Percentiles rank a stretch among this genome's conserved stretches.
phyloP scores from a whole-genome alignment of 2,329 filamentous ascomycete species.

The Didymella pomorum region DNA sequence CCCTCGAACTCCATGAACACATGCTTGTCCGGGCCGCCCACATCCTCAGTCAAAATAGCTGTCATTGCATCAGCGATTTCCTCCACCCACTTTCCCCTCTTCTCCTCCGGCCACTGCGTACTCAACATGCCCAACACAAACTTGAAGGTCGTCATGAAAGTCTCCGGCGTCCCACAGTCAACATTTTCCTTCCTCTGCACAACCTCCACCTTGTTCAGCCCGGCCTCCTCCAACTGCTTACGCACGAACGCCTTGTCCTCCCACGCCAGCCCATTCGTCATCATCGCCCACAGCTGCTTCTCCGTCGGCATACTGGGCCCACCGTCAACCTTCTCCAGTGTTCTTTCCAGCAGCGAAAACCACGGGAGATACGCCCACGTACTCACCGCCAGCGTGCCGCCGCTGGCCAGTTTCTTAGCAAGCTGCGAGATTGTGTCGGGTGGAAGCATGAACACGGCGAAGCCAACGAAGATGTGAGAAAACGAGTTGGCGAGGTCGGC shows the following conservation, averaged over 20 bases:
- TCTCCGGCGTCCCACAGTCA: constrained; percentile 24
- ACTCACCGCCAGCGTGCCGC: constrained; percentile 33
- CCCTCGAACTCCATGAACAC: constrained; percentile 27
- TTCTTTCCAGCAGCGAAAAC: constrained; percentile 18
- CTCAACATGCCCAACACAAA: constrained; percentile 29
- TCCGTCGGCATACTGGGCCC: constrained; percentile 17
- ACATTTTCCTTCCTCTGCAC: constrained; percentile 16
- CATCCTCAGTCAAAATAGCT: constrained; percentile 18
- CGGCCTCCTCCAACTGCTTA: constrained; percentile 25
- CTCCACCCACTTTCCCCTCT: constrained; percentile 23
- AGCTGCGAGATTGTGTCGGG: constrained; percentile 12
- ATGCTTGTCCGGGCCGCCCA: constrained; percentile 22
- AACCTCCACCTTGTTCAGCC: constrained; percentile 27
- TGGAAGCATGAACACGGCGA: constrained; percentile 33
- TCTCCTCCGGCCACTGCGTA: constrained; percentile 27
- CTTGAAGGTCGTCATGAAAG: constrained; percentile 27
- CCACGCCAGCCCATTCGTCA: constrained; percentile 28
- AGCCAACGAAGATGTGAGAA: constrained; percentile 37
- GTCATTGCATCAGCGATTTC: constrained; percentile 22
- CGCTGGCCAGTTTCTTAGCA: constrained; percentile 16
- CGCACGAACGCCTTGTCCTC: constrained; percentile 16
- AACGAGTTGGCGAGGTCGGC: constrained; percentile 6
- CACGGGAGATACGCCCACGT: constrained; percentile 33
- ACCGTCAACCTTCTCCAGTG: constrained; percentile 15
- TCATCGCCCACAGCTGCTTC: constrained; percentile 10